Conservation (phyloP, 306 rosid genomes). For the Begonia loranthoides region DNA sequence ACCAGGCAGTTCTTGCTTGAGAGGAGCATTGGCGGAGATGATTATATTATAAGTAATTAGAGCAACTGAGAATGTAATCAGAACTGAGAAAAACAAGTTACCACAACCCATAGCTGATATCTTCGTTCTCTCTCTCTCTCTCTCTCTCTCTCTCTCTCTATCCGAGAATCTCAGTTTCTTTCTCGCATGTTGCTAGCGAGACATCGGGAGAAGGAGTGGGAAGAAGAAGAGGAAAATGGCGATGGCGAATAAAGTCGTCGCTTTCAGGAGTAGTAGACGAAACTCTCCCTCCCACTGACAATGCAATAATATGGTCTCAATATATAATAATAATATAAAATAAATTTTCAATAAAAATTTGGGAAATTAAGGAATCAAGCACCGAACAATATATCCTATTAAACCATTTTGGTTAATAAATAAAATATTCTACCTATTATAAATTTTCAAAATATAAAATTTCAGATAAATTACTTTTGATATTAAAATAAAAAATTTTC, state of each 20-base stretch:
- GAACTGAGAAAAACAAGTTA: slow-evolving; percentile 58
- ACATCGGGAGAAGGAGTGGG: too few species aligned
- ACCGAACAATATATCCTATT: too few species aligned
- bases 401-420: too few species aligned
- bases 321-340: too few species aligned
- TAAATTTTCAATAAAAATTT: too few species aligned
- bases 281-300: not conserved
- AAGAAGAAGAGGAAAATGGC: not conserved
- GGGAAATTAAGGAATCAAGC: too few species aligned
- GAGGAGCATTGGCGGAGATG: slow-evolving; percentile 73
- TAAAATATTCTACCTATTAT: too few species aligned
- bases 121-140: not conserved
- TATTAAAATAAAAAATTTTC: too few species aligned
- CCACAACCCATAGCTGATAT: slow-evolving; percentile 66
- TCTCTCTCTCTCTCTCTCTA: not conserved
- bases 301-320: too few species aligned
- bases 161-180: not conserved
- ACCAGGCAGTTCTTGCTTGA: slow-evolving; percentile 78
- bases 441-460: too few species aligned
- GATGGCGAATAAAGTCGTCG: slow-evolving; percentile 18
- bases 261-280: not conserved
- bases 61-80: slow-evolving; percentile 71
- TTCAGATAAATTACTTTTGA: too few species aligned
- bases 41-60: slow-evolving; percentile 89
- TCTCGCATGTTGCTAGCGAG: not conserved